These are phyloP conservation scores for Apiospora marii DNA, from an alignment of 2,329 filamentous ascomycete genomes.

Conservation along the genomic window DNA sequence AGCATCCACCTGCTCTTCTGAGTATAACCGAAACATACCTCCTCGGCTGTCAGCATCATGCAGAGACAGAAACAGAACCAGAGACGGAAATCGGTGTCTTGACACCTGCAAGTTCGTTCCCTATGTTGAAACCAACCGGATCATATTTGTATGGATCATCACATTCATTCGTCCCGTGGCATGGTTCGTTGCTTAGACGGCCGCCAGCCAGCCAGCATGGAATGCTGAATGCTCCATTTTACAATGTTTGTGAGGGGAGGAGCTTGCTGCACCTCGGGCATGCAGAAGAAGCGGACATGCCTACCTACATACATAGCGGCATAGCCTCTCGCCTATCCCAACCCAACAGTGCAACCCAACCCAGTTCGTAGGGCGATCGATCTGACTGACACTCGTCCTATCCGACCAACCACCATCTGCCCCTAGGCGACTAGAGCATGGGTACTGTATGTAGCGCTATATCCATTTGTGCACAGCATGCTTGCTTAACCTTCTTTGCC, in stretches of 20 bases:
- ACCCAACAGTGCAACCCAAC: slow-evolving; percentile 8
- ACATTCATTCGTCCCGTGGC: too few species aligned
- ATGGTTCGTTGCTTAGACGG: too few species aligned
- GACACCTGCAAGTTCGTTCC: too few species aligned
- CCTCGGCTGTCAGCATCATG: too few species aligned
- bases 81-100: too few species aligned
- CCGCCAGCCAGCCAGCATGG: background rate
- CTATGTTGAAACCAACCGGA: too few species aligned
- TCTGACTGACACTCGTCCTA: slow-evolving; percentile 8
- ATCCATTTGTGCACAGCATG: background rate
- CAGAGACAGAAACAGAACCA: too few species aligned
- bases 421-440: background rate
- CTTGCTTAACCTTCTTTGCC: background rate
- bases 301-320: background rate
- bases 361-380: background rate
- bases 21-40: too few species aligned
- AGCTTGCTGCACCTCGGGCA: background rate
- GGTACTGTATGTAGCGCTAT: background rate
- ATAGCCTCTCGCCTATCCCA: background rate
- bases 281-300: background rate
- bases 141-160: too few species aligned
- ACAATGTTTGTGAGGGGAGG: background rate
- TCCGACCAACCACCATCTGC: background rate
- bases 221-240: background rate
- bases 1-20: too few species aligned